Conservation (phyloP, 169 alveolate species). For the Plasmodium gallinaceum region DNA sequence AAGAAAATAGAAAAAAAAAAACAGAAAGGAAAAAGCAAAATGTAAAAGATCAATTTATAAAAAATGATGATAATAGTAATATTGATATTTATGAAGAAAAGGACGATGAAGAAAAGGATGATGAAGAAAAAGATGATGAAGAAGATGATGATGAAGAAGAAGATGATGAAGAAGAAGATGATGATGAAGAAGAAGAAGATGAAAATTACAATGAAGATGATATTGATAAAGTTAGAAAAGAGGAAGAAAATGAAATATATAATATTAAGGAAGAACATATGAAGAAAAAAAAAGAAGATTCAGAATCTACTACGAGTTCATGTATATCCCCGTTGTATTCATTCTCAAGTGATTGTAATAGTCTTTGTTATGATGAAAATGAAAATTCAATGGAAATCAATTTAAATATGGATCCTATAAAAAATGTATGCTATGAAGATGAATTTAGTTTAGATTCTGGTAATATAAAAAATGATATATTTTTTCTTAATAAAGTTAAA, state of each 20-base stretch:
- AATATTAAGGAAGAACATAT: not conserved
- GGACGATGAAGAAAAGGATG: not conserved
- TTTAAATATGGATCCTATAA: not conserved
- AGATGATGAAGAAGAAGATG: not conserved
- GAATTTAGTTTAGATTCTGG: slow-evolving; percentile 62
- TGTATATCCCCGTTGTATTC: slow-evolving; percentile 39
- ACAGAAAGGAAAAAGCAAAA: not conserved
- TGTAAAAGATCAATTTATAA: not conserved
- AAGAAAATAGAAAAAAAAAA: not conserved
- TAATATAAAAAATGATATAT: slow-evolving; percentile 22
- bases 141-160: slow-evolving; percentile 8
- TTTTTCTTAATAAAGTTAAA: not conserved
- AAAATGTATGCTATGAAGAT: slow-evolving; percentile 33
- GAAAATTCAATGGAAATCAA: not conserved
- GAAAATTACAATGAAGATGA: not conserved
- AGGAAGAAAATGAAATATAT: not conserved
- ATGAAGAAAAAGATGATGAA: not conserved
- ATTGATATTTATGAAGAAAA: not conserved
- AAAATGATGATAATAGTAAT: not conserved
- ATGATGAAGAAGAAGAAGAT: not conserved
- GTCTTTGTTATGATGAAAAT: not conserved
- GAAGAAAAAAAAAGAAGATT: slow-evolving; percentile 5
- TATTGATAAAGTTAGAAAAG: not conserved
- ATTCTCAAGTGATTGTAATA: slow-evolving; percentile 41
- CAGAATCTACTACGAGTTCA: slow-evolving; percentile 22